Conservation (phyloP, 169 alveolate species). For the Besnoitia besnoiti region DNA sequence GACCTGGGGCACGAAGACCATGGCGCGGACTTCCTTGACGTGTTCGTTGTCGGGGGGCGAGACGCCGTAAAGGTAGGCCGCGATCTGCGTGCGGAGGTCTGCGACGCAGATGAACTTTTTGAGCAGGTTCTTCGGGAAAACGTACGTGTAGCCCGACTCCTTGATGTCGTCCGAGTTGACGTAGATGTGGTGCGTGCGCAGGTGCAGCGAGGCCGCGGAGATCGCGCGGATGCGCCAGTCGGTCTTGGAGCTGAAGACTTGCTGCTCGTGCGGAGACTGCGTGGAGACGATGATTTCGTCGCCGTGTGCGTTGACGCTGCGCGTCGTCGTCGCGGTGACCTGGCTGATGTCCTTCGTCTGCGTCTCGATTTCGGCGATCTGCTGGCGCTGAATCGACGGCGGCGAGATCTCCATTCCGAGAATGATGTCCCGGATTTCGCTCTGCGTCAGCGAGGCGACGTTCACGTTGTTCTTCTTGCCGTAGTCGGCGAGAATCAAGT, state of each 20-base stretch:
- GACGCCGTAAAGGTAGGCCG: conserved; percentile 96
- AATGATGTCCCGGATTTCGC: conserved; percentile 99
- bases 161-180: conserved; percentile 91
- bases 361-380: conserved; percentile 94
- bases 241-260: conserved; percentile 95
- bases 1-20: conserved; percentile 98
- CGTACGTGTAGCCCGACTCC: conserved; percentile 88
- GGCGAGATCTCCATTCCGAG: conserved; percentile 99
- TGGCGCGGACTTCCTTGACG: conserved; percentile 92
- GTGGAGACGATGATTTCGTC: conserved; percentile 97
- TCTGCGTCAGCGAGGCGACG: conserved; percentile 97
- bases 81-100: conserved; percentile 98
- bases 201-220: conserved; percentile 95
- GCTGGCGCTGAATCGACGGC: conserved; percentile 95
- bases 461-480: conserved; percentile 98
- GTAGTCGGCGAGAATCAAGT: conserved; percentile 97
- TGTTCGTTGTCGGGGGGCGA: conserved; percentile 89
- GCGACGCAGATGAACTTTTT: conserved; percentile 96
- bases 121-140: conserved; percentile 97
- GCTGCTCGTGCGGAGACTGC: conserved; percentile 98
- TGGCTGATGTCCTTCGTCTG: conserved; percentile 85
- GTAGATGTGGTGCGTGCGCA: conserved; percentile 96
- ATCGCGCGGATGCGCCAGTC: conserved; percentile 99
- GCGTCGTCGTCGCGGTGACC: conserved; percentile 91
- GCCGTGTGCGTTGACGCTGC: conserved; percentile 97